phyloP scores from a whole-genome alignment of 2,329 filamentous ascomycete genomes.

The Exophiala viscosa region DNA sequence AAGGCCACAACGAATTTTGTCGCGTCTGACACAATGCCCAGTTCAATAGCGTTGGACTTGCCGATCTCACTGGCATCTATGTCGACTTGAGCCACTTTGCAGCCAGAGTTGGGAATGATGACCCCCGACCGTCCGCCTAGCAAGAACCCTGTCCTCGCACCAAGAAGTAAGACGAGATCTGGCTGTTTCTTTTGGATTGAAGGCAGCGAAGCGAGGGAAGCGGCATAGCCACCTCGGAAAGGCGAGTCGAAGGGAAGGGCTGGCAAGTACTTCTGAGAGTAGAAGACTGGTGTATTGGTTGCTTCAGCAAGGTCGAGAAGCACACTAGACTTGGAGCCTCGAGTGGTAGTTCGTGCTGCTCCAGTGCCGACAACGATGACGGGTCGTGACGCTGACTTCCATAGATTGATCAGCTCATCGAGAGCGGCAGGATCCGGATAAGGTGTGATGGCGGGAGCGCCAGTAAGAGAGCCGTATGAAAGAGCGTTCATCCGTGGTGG shows the following conservation, averaged over 20 bases:
- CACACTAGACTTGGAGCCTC: constrained; percentile 29
- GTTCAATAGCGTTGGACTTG: constrained; percentile 38
- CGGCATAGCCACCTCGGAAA: constrained; percentile 37
- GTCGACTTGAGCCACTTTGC: constrained; percentile 43
- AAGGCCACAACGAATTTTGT: constrained; percentile 34
- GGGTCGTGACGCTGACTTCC: constrained; percentile 37
- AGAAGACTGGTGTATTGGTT: constrained; percentile 41
- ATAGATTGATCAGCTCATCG: constrained; percentile 32
- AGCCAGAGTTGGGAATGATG: constrained; percentile 37
- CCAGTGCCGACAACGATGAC: constrained; percentile 44
- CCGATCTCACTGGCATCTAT: constrained; percentile 43
- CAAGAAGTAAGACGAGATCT: constrained; percentile 43
- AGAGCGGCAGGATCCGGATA: constrained; percentile 38
- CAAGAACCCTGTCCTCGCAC: constrained; percentile 42
- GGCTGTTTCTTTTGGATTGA: constrained; percentile 32
- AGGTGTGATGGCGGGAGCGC: constrained; percentile 34
- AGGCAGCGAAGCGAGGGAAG: constrained; percentile 34
- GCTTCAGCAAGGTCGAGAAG: constrained; percentile 35
- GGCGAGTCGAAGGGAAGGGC: constrained; percentile 32
- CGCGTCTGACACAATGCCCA: constrained; percentile 43
- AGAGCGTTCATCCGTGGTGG: constrained; percentile 38
- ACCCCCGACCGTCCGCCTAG: constrained; percentile 37
- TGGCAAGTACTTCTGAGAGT: constrained; percentile 31
- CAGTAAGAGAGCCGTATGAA: constrained; percentile 41
- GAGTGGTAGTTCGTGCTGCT: constrained; percentile 27